Conservation (phyloP, 345 rosid species). For the Corchorus olitorius region DNA sequence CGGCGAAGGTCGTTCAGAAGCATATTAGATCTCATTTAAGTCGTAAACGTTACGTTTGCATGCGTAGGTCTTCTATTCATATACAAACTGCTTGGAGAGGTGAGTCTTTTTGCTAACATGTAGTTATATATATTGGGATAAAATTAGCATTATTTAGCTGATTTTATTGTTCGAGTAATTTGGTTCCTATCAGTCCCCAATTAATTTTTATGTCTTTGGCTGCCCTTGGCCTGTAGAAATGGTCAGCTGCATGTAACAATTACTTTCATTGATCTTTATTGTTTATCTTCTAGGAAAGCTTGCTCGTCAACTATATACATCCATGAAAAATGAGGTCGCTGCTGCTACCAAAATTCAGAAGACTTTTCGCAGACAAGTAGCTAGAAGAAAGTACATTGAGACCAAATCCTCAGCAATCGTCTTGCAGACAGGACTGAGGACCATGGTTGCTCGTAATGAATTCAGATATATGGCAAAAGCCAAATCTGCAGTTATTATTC, state of each 20-base stretch:
- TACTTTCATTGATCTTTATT: constrained; percentile 14
- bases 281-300: constrained; percentile 48
- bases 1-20: constrained; percentile 72
- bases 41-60: constrained; percentile 47
- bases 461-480: constrained; percentile 33
- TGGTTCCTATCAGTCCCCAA: constrained; percentile 13
- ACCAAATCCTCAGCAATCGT: constrained; percentile 54
- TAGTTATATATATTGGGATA: neutral
- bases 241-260: neutral
- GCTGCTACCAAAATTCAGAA: constrained; percentile 80
- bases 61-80: constrained; percentile 53
- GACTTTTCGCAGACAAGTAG: constrained; percentile 59
- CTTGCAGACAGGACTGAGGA: constrained; percentile 66
- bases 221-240: neutral
- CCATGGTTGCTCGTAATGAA: constrained; percentile 52
- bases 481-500: constrained; percentile 54
- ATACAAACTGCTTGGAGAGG: constrained; percentile 90
- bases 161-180: neutral
- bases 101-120: constrained; percentile 26
- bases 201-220: neutral
- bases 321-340: constrained; percentile 55
- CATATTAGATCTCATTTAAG: constrained; percentile 40
- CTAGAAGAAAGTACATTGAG: constrained; percentile 43
- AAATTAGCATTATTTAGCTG: constrained; percentile 9
- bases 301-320: constrained; percentile 39